A percentile compares a stretch with the other conserved stretches of the same genome.
These are phyloP conservation scores for Aschersonia sp. DNA, from an alignment of 2,329 filamentous ascomycete genomes.

Conservation along the genomic window DNA sequence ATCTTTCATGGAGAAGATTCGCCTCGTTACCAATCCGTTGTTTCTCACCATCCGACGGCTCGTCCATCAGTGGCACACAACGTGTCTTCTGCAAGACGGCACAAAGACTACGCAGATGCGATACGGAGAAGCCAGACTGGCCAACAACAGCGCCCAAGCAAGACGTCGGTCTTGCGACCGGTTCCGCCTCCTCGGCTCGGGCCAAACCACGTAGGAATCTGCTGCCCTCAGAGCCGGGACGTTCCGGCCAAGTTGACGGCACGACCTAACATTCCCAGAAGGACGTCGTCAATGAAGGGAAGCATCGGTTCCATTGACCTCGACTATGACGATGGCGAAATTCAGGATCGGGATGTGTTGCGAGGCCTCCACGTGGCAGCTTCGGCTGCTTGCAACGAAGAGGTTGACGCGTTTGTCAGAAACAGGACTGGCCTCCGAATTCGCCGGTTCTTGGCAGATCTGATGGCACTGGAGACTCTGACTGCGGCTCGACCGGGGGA, in stretches of 20 bases:
- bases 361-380: conserved; percentile 39
- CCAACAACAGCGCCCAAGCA: neutral
- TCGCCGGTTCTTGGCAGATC: conserved; percentile 37
- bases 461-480: conserved; percentile 34
- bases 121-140: neutral
- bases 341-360: conserved; percentile 36
- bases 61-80: neutral
- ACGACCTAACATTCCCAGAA: conserved; percentile 19
- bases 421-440: conserved; percentile 36
- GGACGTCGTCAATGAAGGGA: conserved; percentile 19
- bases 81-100: neutral
- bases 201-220: conserved; percentile 11
- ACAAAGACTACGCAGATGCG: neutral
- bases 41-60: neutral
- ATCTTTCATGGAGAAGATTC: neutral
- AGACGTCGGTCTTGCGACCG: neutral
- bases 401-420: conserved; percentile 36
- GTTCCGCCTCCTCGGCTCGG: conserved; percentile 4
- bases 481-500: conserved; percentile 14
- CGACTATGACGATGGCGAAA: conserved; percentile 21
- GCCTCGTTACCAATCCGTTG: neutral
- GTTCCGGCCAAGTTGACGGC: conserved; percentile 10
- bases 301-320: conserved; percentile 8
- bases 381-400: conserved; percentile 39
- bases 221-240: conserved; percentile 13